Conservation (phyloP, 352 stramenopile genomes). For the Pythium sukuiense region DNA sequence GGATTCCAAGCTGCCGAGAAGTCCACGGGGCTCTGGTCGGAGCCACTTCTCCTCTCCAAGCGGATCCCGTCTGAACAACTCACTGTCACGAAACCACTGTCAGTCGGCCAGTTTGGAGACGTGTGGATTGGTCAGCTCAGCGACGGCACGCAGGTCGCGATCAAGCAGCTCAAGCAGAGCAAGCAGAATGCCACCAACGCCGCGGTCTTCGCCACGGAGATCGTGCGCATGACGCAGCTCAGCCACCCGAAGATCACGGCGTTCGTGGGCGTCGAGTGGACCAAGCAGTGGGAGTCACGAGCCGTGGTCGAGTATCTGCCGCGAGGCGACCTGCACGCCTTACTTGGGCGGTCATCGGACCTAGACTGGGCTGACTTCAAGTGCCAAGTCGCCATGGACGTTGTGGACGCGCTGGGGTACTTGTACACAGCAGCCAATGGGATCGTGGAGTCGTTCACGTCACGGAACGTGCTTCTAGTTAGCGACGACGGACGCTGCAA, state of each 20-base stretch:
- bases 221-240: conserved; percentile 55
- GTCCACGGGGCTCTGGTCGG: neutral
- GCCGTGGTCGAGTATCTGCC: conserved; percentile 73
- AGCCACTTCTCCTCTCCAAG: neutral
- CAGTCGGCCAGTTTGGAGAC: neutral
- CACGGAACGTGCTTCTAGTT: conserved; percentile 70
- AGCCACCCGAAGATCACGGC: conserved; percentile 66
- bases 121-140: neutral
- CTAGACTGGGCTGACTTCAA: conserved; percentile 68
- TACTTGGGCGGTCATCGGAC: conserved; percentile 32
- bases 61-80: neutral
- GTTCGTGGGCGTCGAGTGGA: conserved; percentile 75
- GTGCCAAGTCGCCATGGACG: conserved; percentile 66
- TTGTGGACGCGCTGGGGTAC: conserved; percentile 69
- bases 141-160: conserved; percentile 29
- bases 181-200: conserved; percentile 54
- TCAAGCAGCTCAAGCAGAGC: conserved; percentile 55
- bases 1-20: neutral
- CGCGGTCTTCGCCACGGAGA: conserved; percentile 54
- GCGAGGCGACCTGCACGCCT: conserved; percentile 52
- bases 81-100: neutral
- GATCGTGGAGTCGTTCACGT: conserved; percentile 56
- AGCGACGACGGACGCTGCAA: conserved; percentile 38
- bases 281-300: conserved; percentile 53
- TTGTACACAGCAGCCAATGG: conserved; percentile 18